phyloP scores from a whole-genome alignment of 2,329 filamentous ascomycete genomes.

The Fusarium brachygibbosum region DNA sequence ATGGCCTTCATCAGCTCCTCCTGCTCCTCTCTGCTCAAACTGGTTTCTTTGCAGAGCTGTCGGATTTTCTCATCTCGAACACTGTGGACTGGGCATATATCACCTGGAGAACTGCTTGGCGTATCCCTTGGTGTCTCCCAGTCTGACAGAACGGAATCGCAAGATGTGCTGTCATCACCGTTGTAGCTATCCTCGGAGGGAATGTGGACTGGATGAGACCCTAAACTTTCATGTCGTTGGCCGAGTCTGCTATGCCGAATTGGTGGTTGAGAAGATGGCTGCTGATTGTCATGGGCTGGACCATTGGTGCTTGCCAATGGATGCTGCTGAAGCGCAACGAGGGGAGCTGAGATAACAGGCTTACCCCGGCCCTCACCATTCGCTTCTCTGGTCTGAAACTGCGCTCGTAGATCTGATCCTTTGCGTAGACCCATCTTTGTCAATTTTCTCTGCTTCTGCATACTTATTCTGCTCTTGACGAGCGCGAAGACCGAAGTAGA shows the following conservation, averaged over 20 bases:
- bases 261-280: background rate
- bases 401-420: background rate
- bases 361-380: background rate
- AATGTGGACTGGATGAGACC: slow-evolving; percentile 10
- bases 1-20: background rate
- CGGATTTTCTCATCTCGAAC: background rate
- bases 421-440: background rate
- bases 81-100: background rate
- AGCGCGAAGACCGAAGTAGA: slow-evolving; percentile 2
- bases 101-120: background rate
- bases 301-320: background rate
- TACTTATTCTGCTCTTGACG: background rate
- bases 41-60: background rate
- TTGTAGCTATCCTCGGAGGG: no score
- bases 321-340: background rate
- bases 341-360: slow-evolving; percentile 5
- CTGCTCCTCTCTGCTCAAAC: background rate
- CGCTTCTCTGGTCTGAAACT: background rate
- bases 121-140: no score
- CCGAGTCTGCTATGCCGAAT: background rate
- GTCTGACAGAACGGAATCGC: background rate
- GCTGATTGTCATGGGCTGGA: background rate
- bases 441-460: background rate
- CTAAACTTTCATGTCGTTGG: background rate
- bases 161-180: background rate